Evolutionary conservation across 1,284 basidiomycete genomes (phyloP), one percentile per base, ranked within the genome.

Genomic region (Phenoliferia sp.): DNA sequence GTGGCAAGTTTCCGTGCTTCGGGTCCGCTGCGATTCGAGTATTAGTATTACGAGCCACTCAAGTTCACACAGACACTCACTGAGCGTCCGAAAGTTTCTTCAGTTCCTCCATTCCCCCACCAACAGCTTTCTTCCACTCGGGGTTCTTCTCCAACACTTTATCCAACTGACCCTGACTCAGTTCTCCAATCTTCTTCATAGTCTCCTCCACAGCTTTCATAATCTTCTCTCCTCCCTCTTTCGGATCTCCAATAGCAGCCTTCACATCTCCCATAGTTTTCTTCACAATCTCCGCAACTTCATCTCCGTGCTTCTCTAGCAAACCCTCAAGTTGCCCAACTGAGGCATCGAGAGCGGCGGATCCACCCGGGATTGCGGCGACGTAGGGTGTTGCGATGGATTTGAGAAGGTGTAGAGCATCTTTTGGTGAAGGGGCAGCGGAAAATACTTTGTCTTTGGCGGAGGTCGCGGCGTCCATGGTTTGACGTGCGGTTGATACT

Each of bases 251-350:
- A 19, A 69, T 61, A 7, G 73, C 71, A 67, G 73, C 63, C 3
- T 63, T 35, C 22, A 75, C 58, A 36, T 76, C 73, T 39, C 63
- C 58, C 61, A 73, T 69, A 7, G 68, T 72, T 52, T 68, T 66
- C 66, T 68, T 69, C 50, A 83, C 73, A 68, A 84, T 80, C 62
- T 77, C 74, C 67, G 80, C 76, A 55, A 82, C 79, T 66, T 83
- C 81, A 17, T 81, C 80, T 16, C 81, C 79, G 70, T 84, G 82
- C 61, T 77, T 78, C 36, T 80, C 77, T 59, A 78, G 78, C 34
- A 84, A 74, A 55, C 78, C 69, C 65, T 84, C 83, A 59, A 84
- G 75, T 35, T 80, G 75, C 70, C 82, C 80, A 71, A 84, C 83
- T 1, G 78, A 77, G 34, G 77, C 74, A 74, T 84, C 82, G 68